phyloP scores from a whole-genome alignment of 345 rosid genomes.

The Clausena lansium region DNA sequence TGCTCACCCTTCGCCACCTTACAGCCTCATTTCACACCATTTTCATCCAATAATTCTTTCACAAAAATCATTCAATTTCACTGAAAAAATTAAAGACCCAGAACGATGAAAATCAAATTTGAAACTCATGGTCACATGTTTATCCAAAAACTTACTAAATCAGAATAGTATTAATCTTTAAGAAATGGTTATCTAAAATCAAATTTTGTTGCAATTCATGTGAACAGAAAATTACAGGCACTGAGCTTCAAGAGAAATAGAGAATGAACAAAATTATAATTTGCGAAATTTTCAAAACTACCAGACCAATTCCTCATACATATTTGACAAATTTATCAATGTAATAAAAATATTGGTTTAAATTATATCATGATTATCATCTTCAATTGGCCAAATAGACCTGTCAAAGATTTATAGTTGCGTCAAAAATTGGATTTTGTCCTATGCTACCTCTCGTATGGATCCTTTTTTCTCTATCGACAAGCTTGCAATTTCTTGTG shows the following conservation, averaged over 20 bases:
- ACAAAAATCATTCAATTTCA: no score
- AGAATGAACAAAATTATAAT: not conserved
- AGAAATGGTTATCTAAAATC: not conserved
- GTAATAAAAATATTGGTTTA: not conserved
- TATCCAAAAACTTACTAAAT: no score
- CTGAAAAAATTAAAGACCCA: no score
- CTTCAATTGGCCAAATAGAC: not conserved
- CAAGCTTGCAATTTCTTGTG: conserved; percentile 38
- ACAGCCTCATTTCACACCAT: no score
- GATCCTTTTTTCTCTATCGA: conserved; percentile 55
- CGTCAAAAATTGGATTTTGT: not conserved
- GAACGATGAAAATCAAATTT: no score
- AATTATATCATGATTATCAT: not conserved
- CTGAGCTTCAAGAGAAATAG: not conserved
- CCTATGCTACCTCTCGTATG: conserved; percentile 39
- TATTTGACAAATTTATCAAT: not conserved
- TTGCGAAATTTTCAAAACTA: not conserved
- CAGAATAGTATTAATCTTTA: no score
- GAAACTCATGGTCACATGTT: no score
- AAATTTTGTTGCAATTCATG: not conserved
- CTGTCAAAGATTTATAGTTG: not conserved
- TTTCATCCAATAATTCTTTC: no score
- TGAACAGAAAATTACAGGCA: not conserved
- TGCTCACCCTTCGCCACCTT: no score
- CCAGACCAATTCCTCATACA: not conserved